phyloP scores from a whole-genome alignment of 1,139 yeast genomes.

The Geotrichum australiense region DNA sequence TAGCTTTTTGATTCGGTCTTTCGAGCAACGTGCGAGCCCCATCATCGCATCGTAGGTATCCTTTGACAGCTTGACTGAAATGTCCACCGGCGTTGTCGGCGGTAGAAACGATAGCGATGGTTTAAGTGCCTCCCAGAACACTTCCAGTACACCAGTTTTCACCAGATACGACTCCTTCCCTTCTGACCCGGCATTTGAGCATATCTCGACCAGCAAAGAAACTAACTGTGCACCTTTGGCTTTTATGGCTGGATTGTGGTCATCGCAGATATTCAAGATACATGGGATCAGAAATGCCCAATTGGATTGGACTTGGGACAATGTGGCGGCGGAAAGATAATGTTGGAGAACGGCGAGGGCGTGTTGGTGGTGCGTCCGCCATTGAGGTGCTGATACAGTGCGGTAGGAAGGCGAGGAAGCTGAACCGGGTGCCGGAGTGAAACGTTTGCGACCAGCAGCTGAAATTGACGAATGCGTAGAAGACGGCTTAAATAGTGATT shows the following conservation, averaged over 20 bases:
- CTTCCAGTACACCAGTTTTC: constrained; percentile 39
- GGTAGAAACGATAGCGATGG: constrained; percentile 44
- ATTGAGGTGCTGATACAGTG: constrained; percentile 19
- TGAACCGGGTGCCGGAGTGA: constrained; percentile 10
- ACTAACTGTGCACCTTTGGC: constrained; percentile 40
- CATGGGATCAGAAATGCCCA: constrained; percentile 48
- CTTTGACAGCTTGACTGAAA: constrained; percentile 22
- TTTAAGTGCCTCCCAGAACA: constrained; percentile 40
- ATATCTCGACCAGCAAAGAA: constrained; percentile 24
- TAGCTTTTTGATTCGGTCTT: constrained; percentile 6
- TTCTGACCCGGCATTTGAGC: constrained; percentile 26
- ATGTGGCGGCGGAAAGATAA: constrained; percentile 26
- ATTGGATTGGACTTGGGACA: constrained; percentile 25
- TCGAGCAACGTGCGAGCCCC: constrained; percentile 20
- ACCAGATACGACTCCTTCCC: too few species aligned
- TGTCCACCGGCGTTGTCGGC: constrained; percentile 36
- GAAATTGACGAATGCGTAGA: constrained; percentile 19
- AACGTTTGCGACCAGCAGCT: constrained; percentile 20
- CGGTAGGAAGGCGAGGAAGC: constrained; percentile 2
- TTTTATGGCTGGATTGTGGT: constrained; percentile 42
- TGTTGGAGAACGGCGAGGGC: constrained; percentile 32
- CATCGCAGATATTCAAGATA: constrained; percentile 45
- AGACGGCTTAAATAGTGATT: constrained; percentile 18
- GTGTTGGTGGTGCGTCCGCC: constrained; percentile 33
- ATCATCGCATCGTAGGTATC: constrained; percentile 24